phyloP scores from a whole-genome alignment of 352 stramenopile species.

The Phytophthora chlamydospora region DNA sequence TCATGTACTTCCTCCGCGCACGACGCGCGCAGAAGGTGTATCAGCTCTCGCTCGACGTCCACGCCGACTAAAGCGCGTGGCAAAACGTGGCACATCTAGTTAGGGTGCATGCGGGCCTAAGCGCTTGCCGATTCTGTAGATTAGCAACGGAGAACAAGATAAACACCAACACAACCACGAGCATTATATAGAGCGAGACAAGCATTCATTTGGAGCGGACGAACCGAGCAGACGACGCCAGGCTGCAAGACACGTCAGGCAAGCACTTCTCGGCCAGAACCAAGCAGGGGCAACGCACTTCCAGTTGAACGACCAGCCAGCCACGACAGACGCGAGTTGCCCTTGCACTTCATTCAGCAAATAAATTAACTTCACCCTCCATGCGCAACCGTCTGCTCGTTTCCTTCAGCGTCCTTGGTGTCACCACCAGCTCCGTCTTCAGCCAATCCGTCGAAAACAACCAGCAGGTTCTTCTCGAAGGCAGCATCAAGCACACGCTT shows the following conservation, averaged over 20 bases:
- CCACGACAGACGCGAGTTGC: conserved; percentile 8
- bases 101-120: conserved; percentile 17
- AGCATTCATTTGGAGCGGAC: conserved; percentile 31
- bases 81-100: conserved; percentile 15
- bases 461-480: conserved; percentile 58
- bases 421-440: conserved; percentile 35
- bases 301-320: neutral
- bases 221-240: conserved; percentile 17
- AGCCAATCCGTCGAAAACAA: conserved; percentile 40
- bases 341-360: conserved; percentile 19
- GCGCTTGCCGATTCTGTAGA: conserved; percentile 48
- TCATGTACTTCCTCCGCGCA: conserved; percentile 86
- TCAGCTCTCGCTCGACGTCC: conserved; percentile 87
- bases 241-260: neutral
- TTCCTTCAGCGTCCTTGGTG: conserved; percentile 32
- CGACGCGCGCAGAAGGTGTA: conserved; percentile 87
- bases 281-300: conserved; percentile 4
- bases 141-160: conserved; percentile 46
- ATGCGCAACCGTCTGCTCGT: conserved; percentile 16
- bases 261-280: conserved; percentile 5
- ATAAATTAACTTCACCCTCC: conserved; percentile 33
- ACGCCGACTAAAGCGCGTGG: conserved; percentile 59
- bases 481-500: conserved; percentile 76
- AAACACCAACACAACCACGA: conserved; percentile 19
- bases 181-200: conserved; percentile 37